Evolutionary conservation across 1,284 basidiomycete species (phyloP).

Genomic region (Sporisorium reilianum): DNA sequence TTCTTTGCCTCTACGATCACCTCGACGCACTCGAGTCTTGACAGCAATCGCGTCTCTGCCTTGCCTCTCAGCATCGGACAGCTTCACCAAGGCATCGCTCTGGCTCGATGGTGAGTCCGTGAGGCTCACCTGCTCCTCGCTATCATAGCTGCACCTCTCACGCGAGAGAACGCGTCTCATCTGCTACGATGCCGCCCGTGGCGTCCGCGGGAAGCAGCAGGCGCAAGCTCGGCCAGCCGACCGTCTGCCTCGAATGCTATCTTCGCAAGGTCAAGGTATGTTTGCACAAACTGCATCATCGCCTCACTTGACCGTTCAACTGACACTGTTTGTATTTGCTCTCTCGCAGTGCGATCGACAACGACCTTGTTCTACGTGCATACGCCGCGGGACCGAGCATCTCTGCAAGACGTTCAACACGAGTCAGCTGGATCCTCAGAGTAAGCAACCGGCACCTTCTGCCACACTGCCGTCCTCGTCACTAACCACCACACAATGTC

Average conservation of each 20-base stretch:
- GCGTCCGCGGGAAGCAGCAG: conserved; percentile 43
- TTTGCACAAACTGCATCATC: background rate
- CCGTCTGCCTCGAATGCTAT: conserved; percentile 55
- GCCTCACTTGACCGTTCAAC: background rate
- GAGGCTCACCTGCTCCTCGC: conserved; percentile 2
- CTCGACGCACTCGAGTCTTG: too few relatives aligned
- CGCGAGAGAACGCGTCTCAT: background rate
- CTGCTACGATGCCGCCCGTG: conserved; percentile 35
- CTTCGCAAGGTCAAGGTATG: conserved; percentile 53
- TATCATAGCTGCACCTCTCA: background rate
- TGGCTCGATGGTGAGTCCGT: conserved; percentile 1
- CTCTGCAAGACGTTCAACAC: conserved; percentile 55
- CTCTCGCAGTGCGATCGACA: conserved; percentile 42
- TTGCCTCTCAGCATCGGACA: too few relatives aligned
- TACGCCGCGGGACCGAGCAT: conserved; percentile 41
- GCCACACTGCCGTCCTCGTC: background rate
- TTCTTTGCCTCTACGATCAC: too few relatives aligned
- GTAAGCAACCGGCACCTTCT: conserved; percentile 18
- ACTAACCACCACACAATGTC: background rate
- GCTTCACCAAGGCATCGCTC: too few relatives aligned
- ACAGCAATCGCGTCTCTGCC: too few relatives aligned
- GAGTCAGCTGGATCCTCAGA: conserved; percentile 46
- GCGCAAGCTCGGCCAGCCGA: conserved; percentile 50
- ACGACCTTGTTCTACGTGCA: conserved; percentile 44
- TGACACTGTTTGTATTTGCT: background rate